Evolutionary conservation across 768 basidiomycete species (phyloP).

Genomic region (Phaffia tasmanica): DNA sequence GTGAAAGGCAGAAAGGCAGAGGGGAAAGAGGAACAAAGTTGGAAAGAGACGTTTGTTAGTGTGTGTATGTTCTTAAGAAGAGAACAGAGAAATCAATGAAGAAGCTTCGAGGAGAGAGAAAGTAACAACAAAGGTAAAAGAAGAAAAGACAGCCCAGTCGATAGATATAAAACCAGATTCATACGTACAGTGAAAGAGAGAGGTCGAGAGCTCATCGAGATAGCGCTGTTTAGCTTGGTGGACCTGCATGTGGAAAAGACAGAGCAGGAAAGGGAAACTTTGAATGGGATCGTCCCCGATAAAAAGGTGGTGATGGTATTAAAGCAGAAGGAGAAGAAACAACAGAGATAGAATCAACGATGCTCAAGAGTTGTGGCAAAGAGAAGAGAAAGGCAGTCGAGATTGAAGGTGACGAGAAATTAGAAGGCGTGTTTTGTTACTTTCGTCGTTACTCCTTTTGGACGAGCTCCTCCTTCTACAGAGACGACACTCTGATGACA

Average conservation of each 20-base stretch:
- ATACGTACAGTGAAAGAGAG: conserved; percentile 58
- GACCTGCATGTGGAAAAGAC: not conserved
- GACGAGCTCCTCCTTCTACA: no score
- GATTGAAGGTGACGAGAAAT: not conserved
- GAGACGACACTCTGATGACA: no score
- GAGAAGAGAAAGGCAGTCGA: not conserved
- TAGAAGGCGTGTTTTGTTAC: no score
- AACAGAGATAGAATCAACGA: no score
- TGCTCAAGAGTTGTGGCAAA: not conserved
- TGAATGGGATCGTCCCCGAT: no score
- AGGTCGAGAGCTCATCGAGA: conserved; percentile 64
- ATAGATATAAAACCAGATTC: not conserved
- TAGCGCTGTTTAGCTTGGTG: conserved; percentile 25
- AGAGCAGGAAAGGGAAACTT: no score
- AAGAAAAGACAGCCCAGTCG: not conserved
- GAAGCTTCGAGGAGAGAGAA: not conserved
- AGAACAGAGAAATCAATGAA: not conserved
- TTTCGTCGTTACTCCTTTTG: no score
- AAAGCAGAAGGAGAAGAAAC: no score
- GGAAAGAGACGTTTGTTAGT: not conserved
- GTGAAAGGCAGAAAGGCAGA: no score
- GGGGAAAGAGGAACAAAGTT: not conserved
- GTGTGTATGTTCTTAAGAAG: not conserved
- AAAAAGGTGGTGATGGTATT: no score
- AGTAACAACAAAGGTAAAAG: not conserved